Conservation (phyloP, 139 green algal genomes). For the Tetradesmus obliquus region DNA sequence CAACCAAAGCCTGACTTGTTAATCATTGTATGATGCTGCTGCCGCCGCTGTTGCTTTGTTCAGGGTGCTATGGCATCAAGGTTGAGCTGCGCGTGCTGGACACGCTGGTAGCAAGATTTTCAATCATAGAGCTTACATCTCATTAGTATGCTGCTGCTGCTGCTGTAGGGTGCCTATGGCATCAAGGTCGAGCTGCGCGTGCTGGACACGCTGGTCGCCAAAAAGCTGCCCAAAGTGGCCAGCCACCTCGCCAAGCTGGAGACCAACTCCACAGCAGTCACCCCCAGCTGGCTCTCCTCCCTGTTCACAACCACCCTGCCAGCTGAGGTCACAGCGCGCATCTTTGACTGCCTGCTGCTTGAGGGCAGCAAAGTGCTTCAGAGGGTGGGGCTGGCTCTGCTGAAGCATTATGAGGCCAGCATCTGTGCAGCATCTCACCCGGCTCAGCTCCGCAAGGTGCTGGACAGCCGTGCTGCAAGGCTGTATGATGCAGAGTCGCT, state of each 20-base stretch:
- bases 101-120: background rate
- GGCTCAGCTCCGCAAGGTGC: constrained; percentile 28
- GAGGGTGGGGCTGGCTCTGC: constrained; percentile 19
- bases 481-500: constrained; percentile 42
- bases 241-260: constrained; percentile 39
- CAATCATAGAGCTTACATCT: too few relatives aligned
- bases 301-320: constrained; percentile 43
- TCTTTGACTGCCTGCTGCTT: constrained; percentile 50
- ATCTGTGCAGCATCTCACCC: constrained; percentile 30
- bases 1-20: too few relatives aligned
- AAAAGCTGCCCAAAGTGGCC: constrained; percentile 47
- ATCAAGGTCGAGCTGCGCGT: constrained; percentile 46
- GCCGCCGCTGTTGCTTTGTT: too few relatives aligned
- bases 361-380: constrained; percentile 51
- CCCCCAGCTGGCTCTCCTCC: constrained; percentile 29
- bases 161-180: constrained; percentile 29
- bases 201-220: constrained; percentile 36
- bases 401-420: constrained; percentile 37
- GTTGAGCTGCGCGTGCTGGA: constrained; percentile 46
- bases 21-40: too few relatives aligned
- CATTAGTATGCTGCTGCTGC: background rate
- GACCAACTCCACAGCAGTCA: background rate
- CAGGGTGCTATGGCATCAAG: constrained; percentile 7
- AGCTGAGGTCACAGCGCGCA: constrained; percentile 36
- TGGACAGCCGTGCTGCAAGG: background rate